Percentiles rank a stretch among this genome's conserved stretches.
phyloP scores from a whole-genome alignment of 257 asterid genomes.

The Jacaranda mimosifolia region DNA sequence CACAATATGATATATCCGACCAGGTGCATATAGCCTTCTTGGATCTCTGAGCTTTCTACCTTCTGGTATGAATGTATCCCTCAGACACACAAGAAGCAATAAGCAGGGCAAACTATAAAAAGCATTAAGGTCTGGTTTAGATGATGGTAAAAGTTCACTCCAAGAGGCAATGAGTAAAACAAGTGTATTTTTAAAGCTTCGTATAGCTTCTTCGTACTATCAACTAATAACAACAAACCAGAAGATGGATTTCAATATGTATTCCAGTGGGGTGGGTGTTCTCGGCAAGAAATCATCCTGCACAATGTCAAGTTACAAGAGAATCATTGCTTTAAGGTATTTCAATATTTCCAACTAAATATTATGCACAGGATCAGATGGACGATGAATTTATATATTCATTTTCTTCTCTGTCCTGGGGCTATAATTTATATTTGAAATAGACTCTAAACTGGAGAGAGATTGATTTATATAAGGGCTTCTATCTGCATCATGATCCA shows the following conservation, averaged over 20 bases:
- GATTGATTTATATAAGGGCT: neutral
- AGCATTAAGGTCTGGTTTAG: constrained; percentile 64
- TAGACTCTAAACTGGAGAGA: neutral
- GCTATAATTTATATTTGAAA: neutral
- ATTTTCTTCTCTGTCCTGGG: neutral
- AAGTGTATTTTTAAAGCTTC: constrained; percentile 22
- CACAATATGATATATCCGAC: constrained; percentile 93
- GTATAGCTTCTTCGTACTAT: constrained; percentile 2
- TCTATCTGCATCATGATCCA: constrained; percentile 4
- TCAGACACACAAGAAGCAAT: constrained; percentile 81
- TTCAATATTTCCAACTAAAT: constrained; percentile 21
- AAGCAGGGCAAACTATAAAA: constrained; percentile 98
- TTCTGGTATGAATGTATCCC: constrained; percentile 96
- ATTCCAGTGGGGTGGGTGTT: constrained; percentile 97
- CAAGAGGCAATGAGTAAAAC: constrained; percentile 28
- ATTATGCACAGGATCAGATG: constrained; percentile 1
- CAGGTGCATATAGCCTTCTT: constrained; percentile 94
- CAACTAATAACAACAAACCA: constrained; percentile 65
- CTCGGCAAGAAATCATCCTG: constrained; percentile 98
- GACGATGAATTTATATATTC: neutral
- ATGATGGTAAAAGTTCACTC: constrained; percentile 44
- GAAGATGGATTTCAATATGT: constrained; percentile 86
- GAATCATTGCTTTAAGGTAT: constrained; percentile 28
- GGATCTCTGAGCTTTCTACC: constrained; percentile 93
- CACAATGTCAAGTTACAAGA: constrained; percentile 28